phyloP scores from a whole-genome alignment of 2,329 filamentous ascomycete genomes.

The Penicillium italicum region DNA sequence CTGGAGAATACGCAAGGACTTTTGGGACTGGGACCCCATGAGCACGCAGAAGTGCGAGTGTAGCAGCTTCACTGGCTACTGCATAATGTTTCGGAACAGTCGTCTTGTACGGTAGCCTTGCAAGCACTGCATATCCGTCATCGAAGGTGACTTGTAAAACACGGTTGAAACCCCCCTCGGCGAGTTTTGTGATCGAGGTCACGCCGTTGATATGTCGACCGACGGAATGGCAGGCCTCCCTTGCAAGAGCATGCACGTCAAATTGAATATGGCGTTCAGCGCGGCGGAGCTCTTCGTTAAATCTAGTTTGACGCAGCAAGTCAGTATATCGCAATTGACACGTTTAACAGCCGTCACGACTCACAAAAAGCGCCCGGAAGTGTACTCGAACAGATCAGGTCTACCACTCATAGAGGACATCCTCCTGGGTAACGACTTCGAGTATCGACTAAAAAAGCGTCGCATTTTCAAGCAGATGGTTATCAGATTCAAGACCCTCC shows the following conservation, averaged over 20 bases:
- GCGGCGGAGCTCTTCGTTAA: conserved; percentile 12
- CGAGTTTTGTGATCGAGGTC: conserved; percentile 28
- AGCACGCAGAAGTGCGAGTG: conserved; percentile 32
- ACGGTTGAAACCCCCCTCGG: conserved; percentile 40
- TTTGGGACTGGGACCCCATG: conserved; percentile 38
- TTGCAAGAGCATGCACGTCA: conserved; percentile 9
- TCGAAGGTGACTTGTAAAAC: conserved; percentile 32
- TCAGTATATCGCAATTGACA: background rate
- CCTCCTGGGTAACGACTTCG: background rate
- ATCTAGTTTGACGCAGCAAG: background rate
- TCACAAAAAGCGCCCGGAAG: conserved; percentile 8
- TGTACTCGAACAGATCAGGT: conserved; percentile 5
- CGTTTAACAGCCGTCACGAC: background rate
- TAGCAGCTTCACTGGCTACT: conserved; percentile 40
- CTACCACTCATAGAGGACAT: background rate
- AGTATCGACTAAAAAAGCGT: background rate
- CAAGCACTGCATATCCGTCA: conserved; percentile 31
- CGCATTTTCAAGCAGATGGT: background rate
- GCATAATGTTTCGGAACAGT: conserved; percentile 31
- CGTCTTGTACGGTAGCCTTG: conserved; percentile 33
- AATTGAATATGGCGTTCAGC: conserved; percentile 8
- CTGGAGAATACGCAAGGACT: conserved; percentile 35
- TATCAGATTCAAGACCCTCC: too few relatives aligned
- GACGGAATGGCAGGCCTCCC: conserved; percentile 5
- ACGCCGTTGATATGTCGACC: background rate